Base-by-base conservation (phyloP, 495 filamentous ascomycete species). In the Xylaria bambusicola region DNA sequence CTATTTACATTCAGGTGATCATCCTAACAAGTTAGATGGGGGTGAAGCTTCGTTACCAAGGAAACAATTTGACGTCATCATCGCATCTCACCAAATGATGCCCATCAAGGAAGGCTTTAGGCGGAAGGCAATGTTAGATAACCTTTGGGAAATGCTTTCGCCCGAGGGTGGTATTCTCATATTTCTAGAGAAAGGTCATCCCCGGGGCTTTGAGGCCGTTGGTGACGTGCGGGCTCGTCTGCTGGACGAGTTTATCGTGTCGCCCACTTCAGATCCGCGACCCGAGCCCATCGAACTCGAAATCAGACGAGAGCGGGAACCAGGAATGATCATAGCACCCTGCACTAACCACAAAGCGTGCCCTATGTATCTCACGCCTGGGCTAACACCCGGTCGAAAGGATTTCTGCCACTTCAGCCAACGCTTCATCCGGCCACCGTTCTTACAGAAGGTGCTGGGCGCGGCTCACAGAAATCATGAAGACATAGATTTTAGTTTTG, bases 381-480 rank as follows among this genome's bases (percentile, higher is more conserved):
- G 92, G 0, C 76, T 86, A 23, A 81, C 80, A 47, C 75, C 76
- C 38, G 88, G 89, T 20, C 84, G 94, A 62, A 90, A 87, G 64
- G 94, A 98, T 66, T 95, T 86, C 66, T 98, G 94, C 71, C 89
- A 90, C 70, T 98, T 98, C 73, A 77, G 75, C 52, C 94, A 98
- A 73, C 84, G 95, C 42, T 98, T 87, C 71, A 87, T 93, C 49
- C 84, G 94, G 0, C 94, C 94, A 0, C 69, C 74, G 0, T 97
- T 91, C 73, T 73, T 96, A 31, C 94, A 97, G 69, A 81, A 85
- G 38, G 82, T 98, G 17, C 75, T 94, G 24, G 86, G 85, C 3
- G 84, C 82, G 8, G 46, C 63, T 5, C 82, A 87, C 58, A 82
- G 82, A 31, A 97, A 97, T 68, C 91, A 95, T 67, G 95, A 96